Evolutionary conservation across 306 rosid genomes (phyloP).

Genomic region (Hippophae rhamnoides): DNA sequence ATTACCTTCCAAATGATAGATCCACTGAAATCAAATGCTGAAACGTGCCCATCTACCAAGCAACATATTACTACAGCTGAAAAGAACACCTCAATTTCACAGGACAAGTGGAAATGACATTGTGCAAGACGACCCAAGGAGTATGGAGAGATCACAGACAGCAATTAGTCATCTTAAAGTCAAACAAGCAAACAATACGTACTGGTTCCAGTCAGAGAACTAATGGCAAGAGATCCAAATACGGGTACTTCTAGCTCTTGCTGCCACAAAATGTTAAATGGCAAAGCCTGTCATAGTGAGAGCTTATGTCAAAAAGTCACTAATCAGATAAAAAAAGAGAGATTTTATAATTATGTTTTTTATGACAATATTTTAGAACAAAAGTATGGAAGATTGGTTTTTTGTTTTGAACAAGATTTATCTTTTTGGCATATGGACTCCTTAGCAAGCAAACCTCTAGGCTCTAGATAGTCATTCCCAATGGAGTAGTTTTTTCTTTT

Average conservation of each 20-base stretch:
- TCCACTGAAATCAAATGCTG: constrained; percentile 59
- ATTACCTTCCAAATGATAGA: constrained; percentile 74
- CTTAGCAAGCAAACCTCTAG: too few relatives aligned
- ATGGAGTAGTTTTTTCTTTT: too few relatives aligned
- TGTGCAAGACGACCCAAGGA: constrained; percentile 2
- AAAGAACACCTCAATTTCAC: constrained; percentile 2
- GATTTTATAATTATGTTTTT: too few relatives aligned
- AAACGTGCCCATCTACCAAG: constrained; percentile 77
- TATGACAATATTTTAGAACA: too few relatives aligned
- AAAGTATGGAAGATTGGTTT: too few relatives aligned
- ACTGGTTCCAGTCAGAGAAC: constrained; percentile 50
- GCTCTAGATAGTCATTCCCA: too few relatives aligned
- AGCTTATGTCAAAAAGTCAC: neutral
- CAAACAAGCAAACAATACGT: constrained; percentile 14
- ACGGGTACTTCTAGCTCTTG: constrained; percentile 66
- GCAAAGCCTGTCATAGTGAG: constrained; percentile 32
- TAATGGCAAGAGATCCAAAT: constrained; percentile 65
- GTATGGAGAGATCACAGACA: constrained; percentile 14
- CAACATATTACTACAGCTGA: constrained; percentile 63
- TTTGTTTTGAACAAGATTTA: too few relatives aligned
- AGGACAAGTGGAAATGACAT: neutral
- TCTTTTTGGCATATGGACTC: too few relatives aligned
- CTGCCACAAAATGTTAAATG: constrained; percentile 57
- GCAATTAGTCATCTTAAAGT: constrained; percentile 8
- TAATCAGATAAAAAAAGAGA: neutral